Evolutionary conservation across 768 basidiomycete genomes (phyloP).

Genomic region (Termitomyces sp.): DNA sequence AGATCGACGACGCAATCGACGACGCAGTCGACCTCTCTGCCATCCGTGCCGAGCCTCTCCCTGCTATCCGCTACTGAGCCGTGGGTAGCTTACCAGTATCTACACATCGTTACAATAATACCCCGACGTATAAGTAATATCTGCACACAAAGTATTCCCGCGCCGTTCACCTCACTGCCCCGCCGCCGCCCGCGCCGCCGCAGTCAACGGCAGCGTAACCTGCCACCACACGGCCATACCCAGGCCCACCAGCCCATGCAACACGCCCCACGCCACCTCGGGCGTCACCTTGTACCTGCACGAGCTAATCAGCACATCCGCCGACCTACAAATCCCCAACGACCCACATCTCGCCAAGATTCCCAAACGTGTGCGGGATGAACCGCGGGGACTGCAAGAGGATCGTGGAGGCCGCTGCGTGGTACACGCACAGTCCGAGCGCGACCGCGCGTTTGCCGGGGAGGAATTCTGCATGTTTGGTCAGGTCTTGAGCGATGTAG

Average conservation of each 20-base stretch:
- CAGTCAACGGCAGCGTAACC: conserved; percentile 51
- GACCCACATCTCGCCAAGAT: no score
- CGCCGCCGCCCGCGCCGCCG: conserved; percentile 25
- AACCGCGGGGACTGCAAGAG: conserved; percentile 75
- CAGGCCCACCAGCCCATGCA: conserved; percentile 68
- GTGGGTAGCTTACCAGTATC: no score
- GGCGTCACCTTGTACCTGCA: conserved; percentile 60
- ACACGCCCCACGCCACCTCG: conserved; percentile 65
- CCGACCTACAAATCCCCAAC: no score
- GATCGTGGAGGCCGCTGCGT: conserved; percentile 65
- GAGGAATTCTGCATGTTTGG: conserved; percentile 53
- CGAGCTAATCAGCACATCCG: background rate
- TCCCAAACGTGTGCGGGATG: conserved; percentile 68
- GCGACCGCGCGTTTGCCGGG: conserved; percentile 84
- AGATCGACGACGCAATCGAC: conserved; percentile 83
- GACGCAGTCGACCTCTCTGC: conserved; percentile 64
- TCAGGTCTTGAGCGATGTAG: no score
- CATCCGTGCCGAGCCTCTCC: conserved; percentile 85
- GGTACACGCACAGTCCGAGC: conserved; percentile 72
- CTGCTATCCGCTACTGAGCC: conserved; percentile 74
- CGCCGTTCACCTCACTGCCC: background rate
- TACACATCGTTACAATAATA: no score
- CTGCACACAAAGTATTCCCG: no score
- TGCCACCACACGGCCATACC: conserved; percentile 84
- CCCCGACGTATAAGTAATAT: no score